Base-by-base conservation (phyloP, 1,139 yeast species). In the Blastobotrys raffinosifermentans region DNA sequence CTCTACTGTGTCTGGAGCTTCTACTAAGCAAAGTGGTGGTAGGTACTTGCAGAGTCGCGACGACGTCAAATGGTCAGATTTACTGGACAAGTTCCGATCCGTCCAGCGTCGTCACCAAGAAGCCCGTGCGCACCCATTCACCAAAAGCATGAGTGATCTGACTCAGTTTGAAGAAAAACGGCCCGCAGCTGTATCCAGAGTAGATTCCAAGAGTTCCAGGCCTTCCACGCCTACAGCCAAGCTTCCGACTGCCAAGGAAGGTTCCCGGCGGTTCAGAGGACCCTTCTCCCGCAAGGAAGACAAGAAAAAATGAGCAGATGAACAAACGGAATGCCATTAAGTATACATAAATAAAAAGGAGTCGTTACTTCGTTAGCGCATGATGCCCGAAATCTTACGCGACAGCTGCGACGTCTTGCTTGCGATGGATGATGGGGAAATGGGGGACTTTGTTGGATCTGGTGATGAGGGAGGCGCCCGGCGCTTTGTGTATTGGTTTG, bases 81-180 rank as follows among this genome's bases (percentile, higher is more conserved):
- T 83, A 58, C 66, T 82, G 36, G 80, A 75, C 31, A 73, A 70
- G 40, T 84, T 82, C 57, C 69, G 72, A 34, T 66, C 66, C 15
- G 72, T 78, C 4, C 91, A 81, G 56, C 73, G 73, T 40, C 64
- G 61, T 32, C 80, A 79, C 39, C 79, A 76, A 44, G 58, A 54
- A 8, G 47, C 49, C n/a, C 43, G 60, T 11, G 41, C 41, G 16
- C 46, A 43, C 26, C 43, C 44, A 11, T 37, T 39, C 26, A 26
- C 37, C 16, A 25, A 41, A 34, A 23, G 39, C 8, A 21, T 40
- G 11, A 27, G 39, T 10, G 47, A 44, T 15, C 29, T 42, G 11
- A 36, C 34, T 32, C 38, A 38, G 19, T 37, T 35, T 21, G 29
- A 26, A 14, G 23, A 23, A 4, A 16, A 15, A 10, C 16, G 19